Evolutionary conservation across 352 stramenopile genomes (phyloP).

Genomic region (Paralagenidium karlingii): DNA sequence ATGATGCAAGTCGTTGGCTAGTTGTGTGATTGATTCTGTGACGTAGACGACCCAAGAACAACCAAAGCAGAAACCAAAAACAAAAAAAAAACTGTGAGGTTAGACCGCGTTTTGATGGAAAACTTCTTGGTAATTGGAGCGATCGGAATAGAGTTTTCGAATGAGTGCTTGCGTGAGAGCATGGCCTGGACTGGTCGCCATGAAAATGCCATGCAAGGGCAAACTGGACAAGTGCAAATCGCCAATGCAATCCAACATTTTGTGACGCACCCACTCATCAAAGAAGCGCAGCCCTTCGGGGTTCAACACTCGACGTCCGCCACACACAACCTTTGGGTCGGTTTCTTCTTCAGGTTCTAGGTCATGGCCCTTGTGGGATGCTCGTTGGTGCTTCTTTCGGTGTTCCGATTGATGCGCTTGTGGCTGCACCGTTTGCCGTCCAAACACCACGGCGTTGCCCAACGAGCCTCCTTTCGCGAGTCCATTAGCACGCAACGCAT

Average conservation of each 20-base stretch:
- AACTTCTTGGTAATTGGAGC: conserved; percentile 23
- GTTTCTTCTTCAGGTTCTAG: too few species aligned
- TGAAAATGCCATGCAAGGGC: conserved; percentile 51
- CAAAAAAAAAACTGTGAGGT: too few species aligned
- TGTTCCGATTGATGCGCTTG: too few species aligned
- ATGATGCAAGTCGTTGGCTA: too few species aligned
- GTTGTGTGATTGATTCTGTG: too few species aligned
- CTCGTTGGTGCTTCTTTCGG: too few species aligned
- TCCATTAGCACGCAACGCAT: conserved; percentile 31
- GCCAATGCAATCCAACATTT: conserved; percentile 59
- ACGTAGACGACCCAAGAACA: too few species aligned
- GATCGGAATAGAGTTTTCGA: conserved; percentile 25
- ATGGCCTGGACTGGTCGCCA: conserved; percentile 51
- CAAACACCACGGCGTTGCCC: conserved; percentile 55
- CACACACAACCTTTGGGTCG: too few species aligned
- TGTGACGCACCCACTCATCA: conserved; percentile 60
- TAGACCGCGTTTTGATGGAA: too few species aligned
- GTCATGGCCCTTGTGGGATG: too few species aligned
- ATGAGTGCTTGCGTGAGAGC: conserved; percentile 47
- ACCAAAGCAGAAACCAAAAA: too few species aligned
- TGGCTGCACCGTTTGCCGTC: not conserved
- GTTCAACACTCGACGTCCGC: conserved; percentile 36
- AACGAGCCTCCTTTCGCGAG: conserved; percentile 46
- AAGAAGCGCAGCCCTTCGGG: conserved; percentile 31
- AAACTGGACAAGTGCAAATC: conserved; percentile 39